Evolutionary conservation across 345 rosid species (phyloP), one percentile per base, ranked within the genome.

Genomic region (Lepidium aucheri): DNA sequence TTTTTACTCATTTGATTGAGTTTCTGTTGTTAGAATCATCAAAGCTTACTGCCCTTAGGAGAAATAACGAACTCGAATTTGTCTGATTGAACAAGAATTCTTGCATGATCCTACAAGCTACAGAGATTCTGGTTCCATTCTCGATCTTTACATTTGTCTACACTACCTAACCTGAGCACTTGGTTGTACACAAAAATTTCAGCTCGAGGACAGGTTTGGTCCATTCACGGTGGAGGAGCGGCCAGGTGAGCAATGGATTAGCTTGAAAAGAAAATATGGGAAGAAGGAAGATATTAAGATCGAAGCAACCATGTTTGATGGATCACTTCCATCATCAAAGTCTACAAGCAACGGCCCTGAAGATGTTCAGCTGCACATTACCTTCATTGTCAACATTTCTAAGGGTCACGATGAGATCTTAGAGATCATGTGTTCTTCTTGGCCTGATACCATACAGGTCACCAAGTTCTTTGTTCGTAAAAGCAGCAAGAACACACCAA

Each of bases 281-380:
- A 85, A 70, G 12, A 80, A 64, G n/a, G 97, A 88, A 76, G 89
- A 85, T 65, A 82, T 93, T 47, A 83, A 77, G 54, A 79, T 93
- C 26, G 97, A 90, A 79, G 96, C 89, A 28, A 93, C 94, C 55
- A 80, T 90, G 89, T 83, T 93, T 72, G 91, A 90, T 75, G 96
- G 83, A 53, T 81, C 84, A 5, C 24, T 83, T 69, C 82, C 96
- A 13, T 44, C 65, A 47, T 63, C 88, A 14, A 76, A 79, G 67
- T 51, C 80, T 22, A 44, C 49, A 20, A 76, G 17, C 42, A 67
- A 17, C 22, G 46, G 59, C 32, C 77, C 70, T 35, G 80, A 76
- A 50, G 82, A 77, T 24, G 74, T 77, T 36, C 63, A 75, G 69
- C 91, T 85, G 76, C 95, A 84, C 73, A 77, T 89, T 41, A 83